Base-by-base conservation (phyloP, 1,284 basidiomycete species). In the Cerrena zonata region DNA sequence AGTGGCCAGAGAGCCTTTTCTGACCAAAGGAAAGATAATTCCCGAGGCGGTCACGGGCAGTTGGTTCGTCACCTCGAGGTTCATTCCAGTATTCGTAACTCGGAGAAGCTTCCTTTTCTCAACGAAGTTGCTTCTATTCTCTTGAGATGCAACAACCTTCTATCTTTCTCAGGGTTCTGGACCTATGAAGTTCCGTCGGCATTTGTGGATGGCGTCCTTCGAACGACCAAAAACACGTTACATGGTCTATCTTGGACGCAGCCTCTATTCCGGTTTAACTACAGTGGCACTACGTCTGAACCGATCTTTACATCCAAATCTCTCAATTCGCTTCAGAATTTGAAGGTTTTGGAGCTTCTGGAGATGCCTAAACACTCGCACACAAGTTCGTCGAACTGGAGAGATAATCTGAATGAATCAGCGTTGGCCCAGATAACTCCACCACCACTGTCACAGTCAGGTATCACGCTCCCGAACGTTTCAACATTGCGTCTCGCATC, bases 61-160 rank as follows among this genome's bases (percentile, higher is more conserved):
- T 61, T 58, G 58, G 53, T 63, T 36, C 56, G 58, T 37, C 61
- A 63, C 45, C 41, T 63, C 42, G 61, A 63, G 46, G 49, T 61
- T 3, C 58, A 49, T 18, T 52, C 53, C 18, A 60, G 58, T 52
- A 50, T 54, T 19, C 51, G 56, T 23, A 49, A 54, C 27, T 43
- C 53, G 19, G 53, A 50, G 21, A 53, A 56, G 22, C 13, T 45
- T 4, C 40, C 45, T 15, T 63, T 58, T 43, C 59, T 60, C 57
- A 45, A 53, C 3, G 48, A 51, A 19, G 21, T 60, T 47, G 56
- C 61, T 27, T 41, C 45, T 50, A 53, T 54, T 30, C 48, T 61
- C 12, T 55, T 45, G 15, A 36, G 52, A 44, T 56, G 56, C 39
- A 53, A 56, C n/a, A 55, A 54, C 26, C 47, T 63, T 13, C 58